Percentiles rank a stretch among this genome's conserved stretches.
phyloP scores from a whole-genome alignment of 352 stramenopile genomes.

The Globisporangium takayamanum region DNA sequence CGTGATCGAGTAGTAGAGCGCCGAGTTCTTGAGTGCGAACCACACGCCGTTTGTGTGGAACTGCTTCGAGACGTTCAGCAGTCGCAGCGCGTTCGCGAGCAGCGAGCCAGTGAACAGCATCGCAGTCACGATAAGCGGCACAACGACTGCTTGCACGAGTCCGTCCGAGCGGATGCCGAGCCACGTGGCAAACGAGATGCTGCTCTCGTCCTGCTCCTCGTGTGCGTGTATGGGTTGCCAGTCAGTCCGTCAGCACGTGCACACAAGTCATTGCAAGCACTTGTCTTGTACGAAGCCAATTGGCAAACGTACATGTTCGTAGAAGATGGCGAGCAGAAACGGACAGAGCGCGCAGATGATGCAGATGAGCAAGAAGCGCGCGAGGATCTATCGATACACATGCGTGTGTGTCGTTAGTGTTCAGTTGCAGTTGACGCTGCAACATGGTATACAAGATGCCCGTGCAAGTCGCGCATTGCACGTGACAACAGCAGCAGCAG shows the following conservation, averaged over 20 bases:
- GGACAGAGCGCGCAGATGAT: conserved; percentile 82
- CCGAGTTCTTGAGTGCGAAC: conserved; percentile 80
- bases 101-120: conserved; percentile 77
- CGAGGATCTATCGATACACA: conserved; percentile 55
- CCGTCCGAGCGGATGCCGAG: conserved; percentile 73
- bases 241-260: neutral
- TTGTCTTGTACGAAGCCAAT: neutral
- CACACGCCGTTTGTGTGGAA: conserved; percentile 66
- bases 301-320: conserved; percentile 51
- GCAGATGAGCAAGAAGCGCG: conserved; percentile 83
- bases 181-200: conserved; percentile 79
- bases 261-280: neutral
- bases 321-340: conserved; percentile 77
- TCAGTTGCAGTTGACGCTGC: neutral
- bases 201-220: conserved; percentile 49
- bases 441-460: neutral
- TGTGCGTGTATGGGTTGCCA: neutral
- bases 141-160: conserved; percentile 39
- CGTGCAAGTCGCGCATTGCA: neutral
- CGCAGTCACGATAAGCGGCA: conserved; percentile 63
- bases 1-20: conserved; percentile 70
- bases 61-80: conserved; percentile 72
- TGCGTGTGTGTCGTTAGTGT: neutral
- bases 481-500: neutral
- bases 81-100: conserved; percentile 61